Percentiles rank a stretch among this genome's conserved stretches.
phyloP scores from a whole-genome alignment of 805 yeast genomes.

The Barnettozyma vustinii region DNA sequence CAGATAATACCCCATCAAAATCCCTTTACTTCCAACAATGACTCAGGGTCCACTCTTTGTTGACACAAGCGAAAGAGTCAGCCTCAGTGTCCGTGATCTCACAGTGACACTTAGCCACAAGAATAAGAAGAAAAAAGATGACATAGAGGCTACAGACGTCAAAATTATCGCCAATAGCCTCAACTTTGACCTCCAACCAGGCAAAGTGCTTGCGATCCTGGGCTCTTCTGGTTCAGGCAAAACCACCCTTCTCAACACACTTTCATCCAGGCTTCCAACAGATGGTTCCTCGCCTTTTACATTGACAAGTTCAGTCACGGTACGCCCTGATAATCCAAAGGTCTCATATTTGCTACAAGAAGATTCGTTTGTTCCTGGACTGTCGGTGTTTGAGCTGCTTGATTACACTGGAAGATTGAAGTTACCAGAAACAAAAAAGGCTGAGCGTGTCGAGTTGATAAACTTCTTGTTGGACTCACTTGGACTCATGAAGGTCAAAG shows the following conservation, averaged over 20 bases:
- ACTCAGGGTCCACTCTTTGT: constrained; percentile 7
- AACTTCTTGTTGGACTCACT: constrained; percentile 56
- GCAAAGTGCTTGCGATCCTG: constrained; percentile 69
- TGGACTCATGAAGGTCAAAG: constrained; percentile 59
- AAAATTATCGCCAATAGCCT: constrained; percentile 43
- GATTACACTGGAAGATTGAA: constrained; percentile 67
- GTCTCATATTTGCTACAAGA: constrained; percentile 69
- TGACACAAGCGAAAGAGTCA: constrained; percentile 5
- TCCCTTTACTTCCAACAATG: neutral
- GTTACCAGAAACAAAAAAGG: constrained; percentile 41
- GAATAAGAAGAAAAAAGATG: neutral
- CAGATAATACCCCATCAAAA: too few relatives aligned
- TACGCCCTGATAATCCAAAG: constrained; percentile 22
- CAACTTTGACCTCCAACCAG: constrained; percentile 53
- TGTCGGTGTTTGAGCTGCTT: constrained; percentile 69
- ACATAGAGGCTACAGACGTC: neutral
- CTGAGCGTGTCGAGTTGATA: constrained; percentile 45
- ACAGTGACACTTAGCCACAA: constrained; percentile 6
- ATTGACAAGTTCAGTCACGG: constrained; percentile 38
- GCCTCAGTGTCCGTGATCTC: constrained; percentile 7
- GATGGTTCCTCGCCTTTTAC: constrained; percentile 27
- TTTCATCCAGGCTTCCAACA: constrained; percentile 44
- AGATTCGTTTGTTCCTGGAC: constrained; percentile 63
- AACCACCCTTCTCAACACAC: constrained; percentile 67
- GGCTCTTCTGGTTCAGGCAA: constrained; percentile 91